Base-by-base conservation (phyloP, 2,329 filamentous ascomycete species). In the Ascochyta rabiei region DNA sequence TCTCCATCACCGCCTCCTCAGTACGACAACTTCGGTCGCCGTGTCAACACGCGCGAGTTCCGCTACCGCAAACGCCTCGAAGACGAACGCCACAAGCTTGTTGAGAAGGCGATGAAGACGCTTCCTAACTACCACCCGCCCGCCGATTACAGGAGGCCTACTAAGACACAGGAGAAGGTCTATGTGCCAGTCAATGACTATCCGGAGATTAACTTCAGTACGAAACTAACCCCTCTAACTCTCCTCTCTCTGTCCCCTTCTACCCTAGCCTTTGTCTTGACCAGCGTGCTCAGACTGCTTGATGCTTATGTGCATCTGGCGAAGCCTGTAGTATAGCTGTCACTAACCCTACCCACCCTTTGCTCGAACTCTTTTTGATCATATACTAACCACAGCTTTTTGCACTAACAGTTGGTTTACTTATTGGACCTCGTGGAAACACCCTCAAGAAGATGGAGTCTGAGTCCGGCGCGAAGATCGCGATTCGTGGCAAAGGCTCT, bases 171-270 rank as follows among this genome's bases (percentile, higher is more conserved):
- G 81, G 95, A 99, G 85, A 99, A 99, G 85, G 96, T 99, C 89
- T 99, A 99, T 78, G 95, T 99, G 78, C 95, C 95, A 77, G 95
- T 99, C 82, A 99, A 99, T 86, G 95, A 99, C 80, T 99, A 99
- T 79, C 95, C 95, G 84, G 95, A 99, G 80, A 98, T 99, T 88
- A 99, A 99, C 89, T 99, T 99, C 91, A 99, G 95, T 99, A 97
- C 93, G 93, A 93, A 95, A 93, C 89, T 93, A 96, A 96, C 96
- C 91, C 92, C 91, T 92, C 87, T 72, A 72, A 72, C 71, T 75
- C 76, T 75, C 77, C 72, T 69, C 70, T 64, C 60, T 64, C 59
- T 56, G 67, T 74, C 72, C 81, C 79, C 81, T 76, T 61, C 57
- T 54, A 59, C 64, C 80, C 68, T 70, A 71, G 64, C 70, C 66